phyloP scores from a whole-genome alignment of 2,329 filamentous ascomycete genomes.

The Fusarium dlaminii region DNA sequence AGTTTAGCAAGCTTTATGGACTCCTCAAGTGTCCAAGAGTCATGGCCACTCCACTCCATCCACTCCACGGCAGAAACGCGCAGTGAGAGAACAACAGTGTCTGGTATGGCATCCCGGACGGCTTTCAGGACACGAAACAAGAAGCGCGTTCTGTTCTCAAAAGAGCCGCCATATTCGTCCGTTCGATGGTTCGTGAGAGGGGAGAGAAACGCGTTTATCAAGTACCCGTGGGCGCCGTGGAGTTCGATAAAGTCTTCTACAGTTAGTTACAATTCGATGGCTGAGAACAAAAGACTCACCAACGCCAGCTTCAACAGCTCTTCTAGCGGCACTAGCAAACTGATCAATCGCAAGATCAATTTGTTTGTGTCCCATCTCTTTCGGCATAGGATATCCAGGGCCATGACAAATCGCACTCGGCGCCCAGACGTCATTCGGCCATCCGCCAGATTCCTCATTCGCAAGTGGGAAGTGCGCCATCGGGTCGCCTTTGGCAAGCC shows the following conservation, averaged over 20 bases:
- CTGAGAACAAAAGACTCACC: not conserved
- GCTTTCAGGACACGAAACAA: constrained; percentile 62
- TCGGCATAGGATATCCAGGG: not conserved
- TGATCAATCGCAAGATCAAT: not conserved
- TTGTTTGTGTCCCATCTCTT: not conserved
- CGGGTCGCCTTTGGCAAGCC: not conserved
- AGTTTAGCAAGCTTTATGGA: constrained; percentile 51
- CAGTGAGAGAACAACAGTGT: constrained; percentile 64
- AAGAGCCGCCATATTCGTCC: constrained; percentile 71
- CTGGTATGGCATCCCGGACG: constrained; percentile 62
- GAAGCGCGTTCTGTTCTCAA: constrained; percentile 70
- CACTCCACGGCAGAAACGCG: constrained; percentile 70
- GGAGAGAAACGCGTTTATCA: not conserved
- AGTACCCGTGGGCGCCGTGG: not conserved
- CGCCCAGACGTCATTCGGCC: not conserved
- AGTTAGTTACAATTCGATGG: fast-evolving
- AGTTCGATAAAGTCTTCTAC: not conserved
- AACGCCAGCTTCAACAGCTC: not conserved
- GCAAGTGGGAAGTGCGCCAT: not conserved
- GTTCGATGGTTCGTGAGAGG: constrained; percentile 52
- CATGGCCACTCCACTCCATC: constrained; percentile 59
- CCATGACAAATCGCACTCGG: not conserved
- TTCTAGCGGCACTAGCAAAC: not conserved
- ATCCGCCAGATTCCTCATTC: not conserved
- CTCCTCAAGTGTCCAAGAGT: constrained; percentile 73